Conservation (phyloP, 2,329 filamentous ascomycete genomes). For the Helotiales sp. region DNA sequence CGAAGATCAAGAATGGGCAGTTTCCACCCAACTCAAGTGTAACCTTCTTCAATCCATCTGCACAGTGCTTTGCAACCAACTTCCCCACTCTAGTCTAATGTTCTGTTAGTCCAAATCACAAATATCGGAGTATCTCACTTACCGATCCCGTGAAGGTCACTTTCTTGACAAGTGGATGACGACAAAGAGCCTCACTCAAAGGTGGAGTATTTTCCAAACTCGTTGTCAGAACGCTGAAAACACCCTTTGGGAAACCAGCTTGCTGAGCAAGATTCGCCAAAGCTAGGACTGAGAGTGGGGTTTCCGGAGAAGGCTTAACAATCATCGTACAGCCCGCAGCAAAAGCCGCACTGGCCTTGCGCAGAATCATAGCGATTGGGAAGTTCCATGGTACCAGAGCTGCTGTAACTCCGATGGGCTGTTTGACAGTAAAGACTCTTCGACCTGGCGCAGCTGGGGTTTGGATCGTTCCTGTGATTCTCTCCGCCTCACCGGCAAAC, state of each 20-base stretch:
- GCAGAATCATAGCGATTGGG: slow-evolving; percentile 68
- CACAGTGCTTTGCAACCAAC: slow-evolving; percentile 63
- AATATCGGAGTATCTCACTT: slow-evolving; percentile 18
- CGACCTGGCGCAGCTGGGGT: slow-evolving; percentile 64
- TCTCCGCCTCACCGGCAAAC: slow-evolving; percentile 64
- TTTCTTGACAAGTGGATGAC: slow-evolving; percentile 64
- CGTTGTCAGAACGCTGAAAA: slow-evolving; percentile 65
- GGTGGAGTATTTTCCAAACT: slow-evolving; percentile 59
- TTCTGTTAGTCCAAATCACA: slow-evolving; percentile 3
- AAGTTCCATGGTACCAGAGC: slow-evolving; percentile 78
- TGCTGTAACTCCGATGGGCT: slow-evolving; percentile 71
- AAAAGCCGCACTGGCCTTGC: slow-evolving; percentile 70
- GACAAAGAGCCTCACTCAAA: slow-evolving; percentile 58
- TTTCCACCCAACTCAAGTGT: slow-evolving; percentile 69
- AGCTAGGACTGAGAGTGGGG: slow-evolving; percentile 60
- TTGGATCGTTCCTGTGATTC: slow-evolving; percentile 66
- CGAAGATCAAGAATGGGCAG: slow-evolving; percentile 68
- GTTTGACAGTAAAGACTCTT: slow-evolving; percentile 74
- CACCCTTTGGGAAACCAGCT: slow-evolving; percentile 63
- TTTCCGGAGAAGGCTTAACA: slow-evolving; percentile 73
- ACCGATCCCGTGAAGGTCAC: slow-evolving; percentile 63
- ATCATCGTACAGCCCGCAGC: slow-evolving; percentile 78
- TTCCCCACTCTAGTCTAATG: slow-evolving; percentile 61
- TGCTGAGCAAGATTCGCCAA: slow-evolving; percentile 58
- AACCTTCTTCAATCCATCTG: slow-evolving; percentile 65